Evolutionary conservation across 306 rosid genomes (phyloP), one percentile per base, ranked within the genome.

Genomic region (Vigna mungo): DNA sequence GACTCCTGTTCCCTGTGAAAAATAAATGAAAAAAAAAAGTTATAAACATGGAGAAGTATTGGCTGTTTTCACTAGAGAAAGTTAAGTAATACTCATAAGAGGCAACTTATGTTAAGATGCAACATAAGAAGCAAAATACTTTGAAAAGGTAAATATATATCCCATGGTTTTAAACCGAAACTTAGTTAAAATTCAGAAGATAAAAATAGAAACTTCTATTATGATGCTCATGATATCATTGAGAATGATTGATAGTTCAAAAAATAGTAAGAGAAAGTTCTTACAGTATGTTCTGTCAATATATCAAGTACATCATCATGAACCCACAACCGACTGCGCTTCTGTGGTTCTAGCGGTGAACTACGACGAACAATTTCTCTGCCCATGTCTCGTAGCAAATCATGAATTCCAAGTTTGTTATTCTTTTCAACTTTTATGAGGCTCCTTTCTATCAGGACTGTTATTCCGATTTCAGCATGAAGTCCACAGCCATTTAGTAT

Each of bases 301-400:
- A 27, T 61, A 9, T 55, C 41, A 37, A 17, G 3, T 5, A 55
- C 54, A 18, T 72, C 77, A 7, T 72, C 37, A 1, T 64, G 56
- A 13, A 32, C 9, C 73, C 80, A 63, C 48, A 63, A 51, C 25
- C 80, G 41, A 51, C 52, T 70, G 9, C 62, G 59, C 25, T 41
- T 71, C 43, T 20, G 80, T 39, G 68, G 80, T 5, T 59, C 4
- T 14, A 46, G 47, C 1, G 80, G 74, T 0, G 55, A 80, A n/a
- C 25, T 53, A 13, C 67, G 52, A 23, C 77, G 80, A 67, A 60
- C 72, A n/a, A 84, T 77, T 60, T 68, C 74, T 54, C 74, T 41
- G 13, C 83, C 85, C 82, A 80, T 84, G 18, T 84, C 83, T 66
- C 74, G 75, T 37, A 67, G 5, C 39, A 67, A 46, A 67, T 21